Evolutionary conservation across 805 yeast genomes (phyloP), one percentile per base, ranked within the genome.

Genomic region (Komagataella pseudopastoris): DNA sequence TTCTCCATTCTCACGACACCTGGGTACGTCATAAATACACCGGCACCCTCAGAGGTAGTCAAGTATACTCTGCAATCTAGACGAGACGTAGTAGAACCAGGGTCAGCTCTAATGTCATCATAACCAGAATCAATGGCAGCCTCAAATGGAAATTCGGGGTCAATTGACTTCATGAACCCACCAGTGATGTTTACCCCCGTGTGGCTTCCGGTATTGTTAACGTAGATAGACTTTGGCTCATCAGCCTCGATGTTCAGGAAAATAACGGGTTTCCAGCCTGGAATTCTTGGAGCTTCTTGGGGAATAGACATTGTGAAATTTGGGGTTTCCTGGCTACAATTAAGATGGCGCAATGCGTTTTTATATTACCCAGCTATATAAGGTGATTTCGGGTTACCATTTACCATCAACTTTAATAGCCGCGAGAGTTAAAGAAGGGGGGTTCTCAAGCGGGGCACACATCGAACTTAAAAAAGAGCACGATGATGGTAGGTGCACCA

Each of bases 11-110:
- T 65, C 52, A 74, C 69, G 46, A 76, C 70, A 44, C 86, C 86
- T 5, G 69, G 59, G 61, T 80, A 80, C 47, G 64, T 63, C 51
- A 76, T 57, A 52, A 64, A 68, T 5, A 72, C 65, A 16, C 72
- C 74, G 3, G 65, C 58, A 5, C 77, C 82, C 16, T 57, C 51
- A 6, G 68, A 67, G 18, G 76, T 69, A 53, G 68, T 72, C 36
- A 78, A 71, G 56, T 67, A 76, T 51, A 79, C 53, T 50, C 70
- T 71, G 60, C 83, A 78, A 56, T 77, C 80, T 56, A 79, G 65
- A n/a, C 58, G 59, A 8, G 65, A 52, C 23, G 60, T 54, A 4
- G 57, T 58, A 4, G 63, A 57, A 14, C 59, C 60, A n/a, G 65
- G 58, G 44, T 62, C 60, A 18, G 69, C 57, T 4, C 70, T 67